phyloP scores from a whole-genome alignment of 768 basidiomycete species.

The Pulveroboletus sp. region DNA sequence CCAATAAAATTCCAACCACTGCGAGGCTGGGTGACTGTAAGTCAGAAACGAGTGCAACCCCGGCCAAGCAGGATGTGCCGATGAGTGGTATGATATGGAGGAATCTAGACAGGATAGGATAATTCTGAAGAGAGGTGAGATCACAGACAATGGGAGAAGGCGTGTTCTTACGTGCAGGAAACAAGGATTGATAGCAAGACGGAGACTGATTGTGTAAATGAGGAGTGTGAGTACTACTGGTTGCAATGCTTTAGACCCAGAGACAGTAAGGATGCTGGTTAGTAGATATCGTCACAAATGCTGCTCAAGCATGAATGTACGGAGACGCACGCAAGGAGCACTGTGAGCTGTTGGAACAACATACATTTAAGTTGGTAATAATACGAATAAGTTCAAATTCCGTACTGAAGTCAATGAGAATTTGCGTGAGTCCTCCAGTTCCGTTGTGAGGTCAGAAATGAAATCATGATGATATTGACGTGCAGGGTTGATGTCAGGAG shows the following conservation, averaged over 20 bases:
- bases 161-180: constrained; percentile 6
- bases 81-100: constrained; percentile 20
- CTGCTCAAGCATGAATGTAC: too few species aligned
- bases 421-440: constrained; percentile 13
- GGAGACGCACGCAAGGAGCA: constrained; percentile 11
- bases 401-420: constrained; percentile 17
- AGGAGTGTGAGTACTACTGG: constrained; percentile 15
- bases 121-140: not conserved
- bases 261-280: constrained; percentile 14
- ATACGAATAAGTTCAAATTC: too few species aligned
- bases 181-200: constrained; percentile 6
- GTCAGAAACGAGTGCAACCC: constrained; percentile 4
- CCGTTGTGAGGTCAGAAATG: not conserved
- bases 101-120: constrained; percentile 5
- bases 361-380: too few species aligned
- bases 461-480: too few species aligned
- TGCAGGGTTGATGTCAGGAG: too few species aligned
- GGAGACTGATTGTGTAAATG: constrained; percentile 24
- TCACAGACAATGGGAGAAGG: not conserved
- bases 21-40: constrained; percentile 12
- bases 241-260: constrained; percentile 6
- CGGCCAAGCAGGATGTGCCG: constrained; percentile 7
- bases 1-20: constrained; percentile 2
- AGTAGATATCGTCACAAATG: too few species aligned
- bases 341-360: constrained; percentile 7